Evolutionary conservation across 2,329 filamentous ascomycete species (phyloP), one percentile per base, ranked within the genome.

Genomic region (Calonectria ilicicola): DNA sequence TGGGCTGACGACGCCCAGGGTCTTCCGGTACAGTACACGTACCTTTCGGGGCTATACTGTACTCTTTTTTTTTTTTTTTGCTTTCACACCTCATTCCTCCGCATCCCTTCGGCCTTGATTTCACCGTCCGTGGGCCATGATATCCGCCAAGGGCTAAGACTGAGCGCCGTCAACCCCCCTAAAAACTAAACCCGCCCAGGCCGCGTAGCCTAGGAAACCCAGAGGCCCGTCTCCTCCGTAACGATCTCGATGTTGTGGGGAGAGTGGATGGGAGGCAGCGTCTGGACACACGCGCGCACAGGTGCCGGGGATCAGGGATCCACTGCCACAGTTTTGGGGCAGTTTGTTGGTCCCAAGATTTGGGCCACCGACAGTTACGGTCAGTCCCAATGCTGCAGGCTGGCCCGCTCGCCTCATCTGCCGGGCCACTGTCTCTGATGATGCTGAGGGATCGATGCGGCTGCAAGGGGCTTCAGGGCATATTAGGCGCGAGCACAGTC

Each of bases 1-100:
- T 72, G 60, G 72, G 78, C 76, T 80, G 75, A 79, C 78, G 78
- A 67, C 69, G 44, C 32, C 47, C 27, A 38, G 47, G 42, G 17
- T 29, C 26, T 23, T 38, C 26, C 23, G n/a, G n/a, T n/a, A 5
- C 29, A 46, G 38, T 21, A 60, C 53, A 60, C 32, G 32, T 26
- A 60, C 32, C 32, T 26, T 7, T 26, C 8, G 14, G 26, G 44
- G 51, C 21, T 58, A 19, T 51, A 15, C 10, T 32, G n/a, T n/a
- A n/a, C n/a, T n/a, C n/a, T n/a, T n/a, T 49, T 60, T 51, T 60
- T n/a, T 26, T 35, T 44, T 40, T 9, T 58, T 38, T 53, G 12
- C 32, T 32, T 40, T 40, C 53, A 42, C 53, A 15, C 53, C n/a
- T 40, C 32, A 60, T 60, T 60, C 21, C 53, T 58, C 53, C 23